Conservation (phyloP, 2,329 filamentous ascomycete species). For the Paraphoma sp. region DNA sequence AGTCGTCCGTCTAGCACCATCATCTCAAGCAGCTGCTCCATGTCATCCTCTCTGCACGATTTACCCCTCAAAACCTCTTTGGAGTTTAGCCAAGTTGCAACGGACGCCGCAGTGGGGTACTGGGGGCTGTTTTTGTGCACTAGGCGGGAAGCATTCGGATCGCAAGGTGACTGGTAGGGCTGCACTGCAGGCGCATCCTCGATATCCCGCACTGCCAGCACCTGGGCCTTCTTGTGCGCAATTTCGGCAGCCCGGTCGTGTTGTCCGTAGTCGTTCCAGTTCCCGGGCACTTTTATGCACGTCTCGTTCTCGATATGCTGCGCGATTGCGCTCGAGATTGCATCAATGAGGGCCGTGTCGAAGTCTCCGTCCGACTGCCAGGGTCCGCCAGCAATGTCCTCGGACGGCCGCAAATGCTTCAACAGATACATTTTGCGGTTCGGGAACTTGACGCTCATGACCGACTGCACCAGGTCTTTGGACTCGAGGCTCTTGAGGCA, state of each 20-base stretch:
- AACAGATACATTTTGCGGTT: constrained; percentile 97
- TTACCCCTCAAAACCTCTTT: constrained; percentile 76
- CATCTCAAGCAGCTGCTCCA: constrained; percentile 85
- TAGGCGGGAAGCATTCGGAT: constrained; percentile 28
- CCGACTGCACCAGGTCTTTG: constrained; percentile 82
- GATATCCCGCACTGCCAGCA: constrained; percentile 39
- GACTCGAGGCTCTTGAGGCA: constrained; percentile 83
- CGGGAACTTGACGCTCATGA: constrained; percentile 90
- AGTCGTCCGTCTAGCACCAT: constrained; percentile 87
- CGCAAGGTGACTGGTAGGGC: constrained; percentile 30
- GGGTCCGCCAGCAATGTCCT: constrained; percentile 89
- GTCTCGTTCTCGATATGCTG: constrained; percentile 75
- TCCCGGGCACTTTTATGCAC: constrained; percentile 65
- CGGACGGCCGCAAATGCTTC: constrained; percentile 79
- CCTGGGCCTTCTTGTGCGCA: constrained; percentile 45
- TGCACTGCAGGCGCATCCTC: constrained; percentile 37
- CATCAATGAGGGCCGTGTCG: constrained; percentile 85
- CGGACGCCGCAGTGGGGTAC: constrained; percentile 81
- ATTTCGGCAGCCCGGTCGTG: constrained; percentile 44
- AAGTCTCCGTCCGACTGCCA: constrained; percentile 94
- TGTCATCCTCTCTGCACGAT: constrained; percentile 69
- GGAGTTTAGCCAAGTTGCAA: constrained; percentile 75
- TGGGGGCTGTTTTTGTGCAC: constrained; percentile 71
- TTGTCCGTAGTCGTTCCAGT: constrained; percentile 50
- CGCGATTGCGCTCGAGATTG: constrained; percentile 75